Evolutionary conservation across 164 flowering plant species (phyloP).

Genomic region (Macadamia integrifolia): DNA sequence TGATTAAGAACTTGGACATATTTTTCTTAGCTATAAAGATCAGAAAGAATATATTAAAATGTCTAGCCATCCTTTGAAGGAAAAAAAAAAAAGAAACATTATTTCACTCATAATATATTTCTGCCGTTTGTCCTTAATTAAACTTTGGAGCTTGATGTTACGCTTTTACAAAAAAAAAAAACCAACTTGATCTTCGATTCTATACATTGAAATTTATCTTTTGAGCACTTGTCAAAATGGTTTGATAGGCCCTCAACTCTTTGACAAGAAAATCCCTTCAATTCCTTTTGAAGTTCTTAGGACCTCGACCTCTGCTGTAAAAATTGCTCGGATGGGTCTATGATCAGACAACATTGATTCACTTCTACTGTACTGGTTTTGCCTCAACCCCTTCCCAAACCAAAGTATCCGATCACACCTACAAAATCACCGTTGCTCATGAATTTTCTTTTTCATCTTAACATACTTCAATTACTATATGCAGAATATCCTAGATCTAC

Average conservation of each 20-base stretch:
- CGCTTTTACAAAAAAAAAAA: no score
- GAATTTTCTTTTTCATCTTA: not conserved
- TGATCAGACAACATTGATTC: constrained; percentile 31
- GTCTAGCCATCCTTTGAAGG: no score
- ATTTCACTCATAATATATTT: no score
- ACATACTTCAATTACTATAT: no score
- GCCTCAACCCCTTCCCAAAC: constrained; percentile 30
- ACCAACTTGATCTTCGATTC: not conserved
- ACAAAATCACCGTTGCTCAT: not conserved
- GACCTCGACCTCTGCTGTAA: constrained; percentile 25
- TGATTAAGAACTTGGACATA: no score
- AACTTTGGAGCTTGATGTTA: no score
- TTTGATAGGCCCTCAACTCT: constrained; percentile 22
- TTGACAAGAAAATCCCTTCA: constrained; percentile 32
- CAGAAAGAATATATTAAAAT: no score
- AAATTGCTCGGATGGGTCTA: constrained; percentile 30
- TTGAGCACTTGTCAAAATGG: not conserved
- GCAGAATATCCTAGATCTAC: no score
- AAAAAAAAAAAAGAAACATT: no score
- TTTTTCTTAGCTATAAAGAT: no score
- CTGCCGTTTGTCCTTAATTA: no score
- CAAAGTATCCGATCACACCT: constrained; percentile 39
- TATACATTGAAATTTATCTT: not conserved
- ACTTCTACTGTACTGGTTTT: constrained; percentile 21
- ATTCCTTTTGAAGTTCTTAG: constrained; percentile 11